Evolutionary conservation across 2,329 filamentous ascomycete species (phyloP), one percentile per base, ranked within the genome.

Genomic region (Exophiala lecanii-corni): DNA sequence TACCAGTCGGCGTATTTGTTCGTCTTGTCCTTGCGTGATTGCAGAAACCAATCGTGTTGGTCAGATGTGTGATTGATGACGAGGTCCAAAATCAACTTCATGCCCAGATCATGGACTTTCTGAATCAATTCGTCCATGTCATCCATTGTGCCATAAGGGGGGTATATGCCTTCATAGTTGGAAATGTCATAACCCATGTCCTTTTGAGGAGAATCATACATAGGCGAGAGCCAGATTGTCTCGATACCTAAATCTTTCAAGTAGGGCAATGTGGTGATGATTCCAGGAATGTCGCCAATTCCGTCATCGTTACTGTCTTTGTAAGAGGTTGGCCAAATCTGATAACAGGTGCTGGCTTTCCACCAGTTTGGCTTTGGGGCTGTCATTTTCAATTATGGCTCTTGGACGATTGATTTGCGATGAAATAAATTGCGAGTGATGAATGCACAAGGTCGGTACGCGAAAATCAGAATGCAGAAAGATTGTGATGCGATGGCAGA

Each of bases 1-100:
- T 82, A 83, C 73, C 75, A 83, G 55, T 81, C 72, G 15, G 78
- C 63, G 50, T 81, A 78, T 0, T 70, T 60, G 52, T 69, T 75
- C 16, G 47, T 53, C 25, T 43, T 51, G 47, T 42, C 30, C 30
- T 41, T 52, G 23, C 47, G 72, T 1, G 74, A 78, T 50, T 80
- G 74, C 47, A 65, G 60, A 56, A 81, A 82, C 78, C 78, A 79
- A 23, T 63, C 58, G 55, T 79, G 76, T 63, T 69, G 47, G 65
- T 70, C 54, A 39, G 79, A 84, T 0, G 84, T 88, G 59, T 91
- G 85, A 53, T 89, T 91, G 49, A 89, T 75, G 2, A 89, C 85
- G 2, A 89, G 69, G 57, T 89, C 84, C 45, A 89, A 73, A 43
- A 89, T 79, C 9, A 89, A 64, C 52, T 76, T 79, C 76, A 89